phyloP scores from a whole-genome alignment of 2,329 filamentous ascomycete genomes.

The Gremmenia infestans region DNA sequence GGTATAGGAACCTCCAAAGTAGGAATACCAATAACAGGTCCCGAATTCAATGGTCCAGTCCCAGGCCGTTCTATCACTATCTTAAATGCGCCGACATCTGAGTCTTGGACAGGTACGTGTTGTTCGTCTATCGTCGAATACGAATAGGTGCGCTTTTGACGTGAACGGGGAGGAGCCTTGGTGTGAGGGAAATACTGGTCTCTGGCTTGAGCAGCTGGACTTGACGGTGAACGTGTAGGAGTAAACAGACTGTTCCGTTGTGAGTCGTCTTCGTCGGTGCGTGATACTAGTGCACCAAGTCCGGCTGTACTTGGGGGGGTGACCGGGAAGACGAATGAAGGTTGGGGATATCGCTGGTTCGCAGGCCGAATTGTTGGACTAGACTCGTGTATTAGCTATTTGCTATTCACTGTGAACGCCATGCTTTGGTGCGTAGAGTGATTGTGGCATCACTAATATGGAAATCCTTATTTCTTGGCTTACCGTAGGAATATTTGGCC shows the following conservation, averaged over 20 bases:
- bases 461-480: conserved; percentile 25
- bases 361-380: conserved; percentile 59
- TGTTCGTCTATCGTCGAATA: conserved; percentile 73
- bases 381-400: conserved; percentile 19
- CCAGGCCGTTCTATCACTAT: conserved; percentile 73
- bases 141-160: conserved; percentile 62
- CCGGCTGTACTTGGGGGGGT: conserved; percentile 56
- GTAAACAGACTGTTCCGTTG: conserved; percentile 30
- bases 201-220: conserved; percentile 37
- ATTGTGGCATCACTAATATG: conserved; percentile 8
- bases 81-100: conserved; percentile 66
- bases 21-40: conserved; percentile 39
- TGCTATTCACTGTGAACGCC: conserved; percentile 4
- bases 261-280: conserved; percentile 24
- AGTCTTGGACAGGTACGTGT: conserved; percentile 43
- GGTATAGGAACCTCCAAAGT: conserved; percentile 73
- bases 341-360: conserved; percentile 57
- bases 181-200: conserved; percentile 21
- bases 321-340: conserved; percentile 54
- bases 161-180: conserved; percentile 18
- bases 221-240: conserved; percentile 28
- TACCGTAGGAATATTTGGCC: conserved; percentile 79
- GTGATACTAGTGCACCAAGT: conserved; percentile 42
- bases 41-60: conserved; percentile 57
- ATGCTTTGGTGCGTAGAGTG: conserved; percentile 6